A percentile compares a stretch with the other conserved stretches of the same genome.
phyloP scores from a whole-genome alignment of 1,284 basidiomycete species.

The Cutaneotrichosporon arboriforme region DNA sequence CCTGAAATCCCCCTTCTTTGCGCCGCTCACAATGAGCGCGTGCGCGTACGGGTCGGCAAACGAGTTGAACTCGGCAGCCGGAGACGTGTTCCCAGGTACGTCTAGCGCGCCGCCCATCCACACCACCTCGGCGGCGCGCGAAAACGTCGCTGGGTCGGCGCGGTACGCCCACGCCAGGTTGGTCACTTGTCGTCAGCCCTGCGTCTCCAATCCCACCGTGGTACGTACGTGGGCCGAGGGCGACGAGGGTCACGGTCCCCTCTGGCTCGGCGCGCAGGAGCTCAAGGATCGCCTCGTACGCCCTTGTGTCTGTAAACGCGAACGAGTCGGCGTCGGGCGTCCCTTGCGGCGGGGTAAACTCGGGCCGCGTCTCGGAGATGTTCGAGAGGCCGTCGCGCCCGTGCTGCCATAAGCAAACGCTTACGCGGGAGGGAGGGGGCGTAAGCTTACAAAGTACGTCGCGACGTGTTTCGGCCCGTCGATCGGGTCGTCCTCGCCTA shows the following conservation, averaged over 20 bases:
- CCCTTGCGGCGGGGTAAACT: conserved; percentile 54
- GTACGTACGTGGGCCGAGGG: conserved; percentile 66
- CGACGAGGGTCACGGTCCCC: conserved; percentile 72
- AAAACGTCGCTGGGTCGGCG: conserved; percentile 55
- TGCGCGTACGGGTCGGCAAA: conserved; percentile 89
- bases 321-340: conserved; percentile 13
- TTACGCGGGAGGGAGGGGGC: not conserved
- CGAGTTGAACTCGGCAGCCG: conserved; percentile 86
- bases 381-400: conserved; percentile 74
- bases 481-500: conserved; percentile 67
- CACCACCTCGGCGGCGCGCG: conserved; percentile 62
- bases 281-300: conserved; percentile 63
- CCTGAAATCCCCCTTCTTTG: conserved; percentile 39
- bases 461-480: conserved; percentile 72
- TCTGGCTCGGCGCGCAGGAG: conserved; percentile 59
- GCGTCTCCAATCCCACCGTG: not conserved
- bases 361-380: conserved; percentile 67
- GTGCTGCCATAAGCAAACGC: conserved; percentile 35
- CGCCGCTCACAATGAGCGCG: conserved; percentile 50
- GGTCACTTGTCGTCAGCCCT: conserved; percentile 54
- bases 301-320: conserved; percentile 24
- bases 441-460: conserved; percentile 63
- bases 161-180: conserved; percentile 70
- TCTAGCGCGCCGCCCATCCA: conserved; percentile 97
- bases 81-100: conserved; percentile 81